These are phyloP conservation scores for Penicillium salamii DNA, from an alignment of 495 filamentous ascomycete species.

Conservation along the genomic window DNA sequence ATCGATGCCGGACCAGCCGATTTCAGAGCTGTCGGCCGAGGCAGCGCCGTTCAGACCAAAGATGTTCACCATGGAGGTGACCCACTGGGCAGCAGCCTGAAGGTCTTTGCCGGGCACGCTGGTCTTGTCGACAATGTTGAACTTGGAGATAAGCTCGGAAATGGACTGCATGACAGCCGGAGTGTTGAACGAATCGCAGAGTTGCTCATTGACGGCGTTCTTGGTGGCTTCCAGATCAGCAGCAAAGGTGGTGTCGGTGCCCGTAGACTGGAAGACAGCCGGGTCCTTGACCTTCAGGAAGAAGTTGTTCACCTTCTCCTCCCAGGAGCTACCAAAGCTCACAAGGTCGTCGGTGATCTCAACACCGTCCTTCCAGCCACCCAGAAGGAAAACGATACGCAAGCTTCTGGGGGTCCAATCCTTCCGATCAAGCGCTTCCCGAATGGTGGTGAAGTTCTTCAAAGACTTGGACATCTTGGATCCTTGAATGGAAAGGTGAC, in stretches of 20 bases:
- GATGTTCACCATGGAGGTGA: constrained; percentile 78
- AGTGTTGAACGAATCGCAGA: constrained; percentile 91
- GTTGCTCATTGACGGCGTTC: constrained; percentile 58
- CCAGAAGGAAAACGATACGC: constrained; percentile 83
- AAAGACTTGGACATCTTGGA: constrained; percentile 94
- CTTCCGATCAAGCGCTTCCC: constrained; percentile 69
- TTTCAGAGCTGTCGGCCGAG: constrained; percentile 54
- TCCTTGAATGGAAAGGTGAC: constrained; percentile 84
- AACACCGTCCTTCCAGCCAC: constrained; percentile 84
- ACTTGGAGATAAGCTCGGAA: constrained; percentile 67
- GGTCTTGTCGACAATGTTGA: constrained; percentile 65
- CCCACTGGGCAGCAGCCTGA: constrained; percentile 67
- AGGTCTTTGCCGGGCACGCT: constrained; percentile 51
- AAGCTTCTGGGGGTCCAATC: constrained; percentile 79
- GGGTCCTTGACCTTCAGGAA: constrained; percentile 69
- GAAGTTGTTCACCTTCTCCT: constrained; percentile 83
- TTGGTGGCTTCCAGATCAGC: constrained; percentile 61
- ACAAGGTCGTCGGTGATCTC: constrained; percentile 85
- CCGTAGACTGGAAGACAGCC: constrained; percentile 35
- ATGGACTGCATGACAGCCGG: constrained; percentile 71
- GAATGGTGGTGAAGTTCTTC: constrained; percentile 97
- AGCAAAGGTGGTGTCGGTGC: constrained; percentile 29
- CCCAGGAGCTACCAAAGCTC: constrained; percentile 71
- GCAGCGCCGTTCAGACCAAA: constrained; percentile 74
- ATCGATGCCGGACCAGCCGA: constrained; percentile 82